Conservation (phyloP, 208 protist species). For the Leishmania guyanensis region DNA sequence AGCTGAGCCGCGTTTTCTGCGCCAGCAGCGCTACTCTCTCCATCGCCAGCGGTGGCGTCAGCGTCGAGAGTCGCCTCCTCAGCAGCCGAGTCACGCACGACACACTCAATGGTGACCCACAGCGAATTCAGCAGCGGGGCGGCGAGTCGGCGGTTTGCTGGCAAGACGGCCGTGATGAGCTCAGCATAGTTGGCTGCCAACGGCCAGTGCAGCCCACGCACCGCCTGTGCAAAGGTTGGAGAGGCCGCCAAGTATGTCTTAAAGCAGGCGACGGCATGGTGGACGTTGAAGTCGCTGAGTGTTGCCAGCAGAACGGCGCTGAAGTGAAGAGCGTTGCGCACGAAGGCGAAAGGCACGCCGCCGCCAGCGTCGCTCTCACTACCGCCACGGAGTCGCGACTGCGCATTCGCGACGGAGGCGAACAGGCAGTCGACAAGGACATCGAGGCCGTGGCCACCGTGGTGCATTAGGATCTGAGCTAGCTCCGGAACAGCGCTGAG, state of each 20-base stretch:
- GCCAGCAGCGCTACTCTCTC: not conserved
- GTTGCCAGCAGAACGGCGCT: constrained; percentile 43
- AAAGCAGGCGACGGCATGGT: constrained; percentile 41
- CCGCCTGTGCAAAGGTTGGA: constrained; percentile 12
- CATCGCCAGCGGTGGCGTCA: not conserved
- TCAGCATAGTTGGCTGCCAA: constrained; percentile 22
- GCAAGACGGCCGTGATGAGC: constrained; percentile 16
- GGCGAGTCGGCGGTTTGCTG: constrained; percentile 16
- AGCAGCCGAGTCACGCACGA: constrained; percentile 20
- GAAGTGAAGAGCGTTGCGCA: constrained; percentile 36
- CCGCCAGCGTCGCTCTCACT: constrained; percentile 1
- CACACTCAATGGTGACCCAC: constrained; percentile 21
- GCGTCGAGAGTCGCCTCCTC: not conserved
- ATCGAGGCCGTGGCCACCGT: constrained; percentile 22
- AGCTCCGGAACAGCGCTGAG: constrained; percentile 38
- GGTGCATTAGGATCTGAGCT: constrained; percentile 23
- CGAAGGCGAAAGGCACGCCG: not conserved
- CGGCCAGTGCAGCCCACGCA: constrained; percentile 15
- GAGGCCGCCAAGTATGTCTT: constrained; percentile 25
- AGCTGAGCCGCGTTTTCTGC: constrained; percentile 6
- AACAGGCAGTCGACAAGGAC: constrained; percentile 20
- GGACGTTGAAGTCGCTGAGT: constrained; percentile 52
- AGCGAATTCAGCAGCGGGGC: constrained; percentile 10
- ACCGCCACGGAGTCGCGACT: not conserved
- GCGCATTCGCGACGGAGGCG: not conserved